A percentile compares a stretch with the other conserved stretches of the same genome.
These are phyloP conservation scores for Solanum sejunctum DNA, from an alignment of 257 asterid species.

Conservation along the genomic window DNA sequence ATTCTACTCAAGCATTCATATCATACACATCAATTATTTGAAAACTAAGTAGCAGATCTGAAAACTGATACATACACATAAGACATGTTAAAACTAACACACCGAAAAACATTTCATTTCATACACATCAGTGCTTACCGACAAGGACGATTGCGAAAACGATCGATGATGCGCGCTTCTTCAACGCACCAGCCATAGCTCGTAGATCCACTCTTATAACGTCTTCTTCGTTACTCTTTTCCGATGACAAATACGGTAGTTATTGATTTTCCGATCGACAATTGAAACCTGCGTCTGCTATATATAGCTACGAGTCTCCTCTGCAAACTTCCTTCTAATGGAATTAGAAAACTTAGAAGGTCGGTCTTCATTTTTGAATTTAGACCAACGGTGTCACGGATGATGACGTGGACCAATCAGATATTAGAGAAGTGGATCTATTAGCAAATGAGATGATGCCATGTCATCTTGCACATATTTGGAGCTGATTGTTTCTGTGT, in stretches of 20 bases:
- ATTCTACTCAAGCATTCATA: background rate
- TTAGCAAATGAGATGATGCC: background rate
- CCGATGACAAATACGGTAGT: background rate
- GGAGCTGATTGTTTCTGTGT: background rate
- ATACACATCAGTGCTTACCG: constrained; percentile 27
- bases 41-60: background rate
- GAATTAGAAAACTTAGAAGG: background rate
- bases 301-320: background rate
- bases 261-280: background rate
- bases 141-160: constrained; percentile 33
- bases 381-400: constrained; percentile 18
- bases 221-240: background rate
- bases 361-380: background rate
- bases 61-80: background rate
- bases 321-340: background rate
- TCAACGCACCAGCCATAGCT: constrained; percentile 53
- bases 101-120: background rate
- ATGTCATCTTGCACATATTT: constrained; percentile 4
- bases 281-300: background rate
- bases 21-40: background rate
- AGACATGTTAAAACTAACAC: background rate
- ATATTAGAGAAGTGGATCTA: background rate
- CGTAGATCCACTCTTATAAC: background rate
- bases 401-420: constrained; percentile 58
- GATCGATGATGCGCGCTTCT: constrained; percentile 29